Base-by-base conservation (phyloP, 1,284 basidiomycete genomes). In the Anthracocystis walkeri region DNA sequence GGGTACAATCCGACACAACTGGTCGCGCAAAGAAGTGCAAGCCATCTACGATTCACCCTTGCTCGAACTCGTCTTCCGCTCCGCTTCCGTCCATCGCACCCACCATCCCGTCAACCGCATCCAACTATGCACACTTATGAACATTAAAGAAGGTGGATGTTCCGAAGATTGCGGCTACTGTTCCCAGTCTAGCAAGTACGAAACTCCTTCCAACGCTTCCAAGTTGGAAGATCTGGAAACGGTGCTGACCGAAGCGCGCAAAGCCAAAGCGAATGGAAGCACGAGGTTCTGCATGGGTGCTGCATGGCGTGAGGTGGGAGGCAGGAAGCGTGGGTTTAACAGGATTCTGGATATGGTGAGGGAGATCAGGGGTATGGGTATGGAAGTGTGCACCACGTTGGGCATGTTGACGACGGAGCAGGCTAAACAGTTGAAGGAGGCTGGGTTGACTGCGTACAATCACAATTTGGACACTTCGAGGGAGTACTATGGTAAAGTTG, bases 251-350 rank as follows among this genome's bases (percentile, higher is more conserved):
- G 86, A 87, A 76, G 87, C 96, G 25, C 90, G 93, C 29, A 92
- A 93, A 84, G 96, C 96, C 31, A 98, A 97, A 85, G 94, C 88
- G 73, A 98, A 98, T 70, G 96, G 96, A 33, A 95, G 93, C 84
- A 99, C 96, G 21, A 89, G 96, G 25, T 98, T 98, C 88, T 99
- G 96, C 86, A 98, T 98, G 96, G 96, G 96, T 62, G 95, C 96
- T 4, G 96, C 96, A n/a, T 99, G 96, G 96, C 89, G 96, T 77
- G 96, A 97, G 86, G 89, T 98, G 51, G 91, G 93, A 29, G 95
- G 96, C 3, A 90, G 94, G 74, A 98, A 97, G 87, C 89, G 93
- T 55, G 95, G 95, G 1, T 99, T 99, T 81, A 92, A 97, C 85
- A 90, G 91, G 78, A 98, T 99, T 82, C 87, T 99, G 68, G 88